Base-by-base conservation (phyloP, 2,329 filamentous ascomycete genomes). In the Tolypocladium endophyticum region DNA sequence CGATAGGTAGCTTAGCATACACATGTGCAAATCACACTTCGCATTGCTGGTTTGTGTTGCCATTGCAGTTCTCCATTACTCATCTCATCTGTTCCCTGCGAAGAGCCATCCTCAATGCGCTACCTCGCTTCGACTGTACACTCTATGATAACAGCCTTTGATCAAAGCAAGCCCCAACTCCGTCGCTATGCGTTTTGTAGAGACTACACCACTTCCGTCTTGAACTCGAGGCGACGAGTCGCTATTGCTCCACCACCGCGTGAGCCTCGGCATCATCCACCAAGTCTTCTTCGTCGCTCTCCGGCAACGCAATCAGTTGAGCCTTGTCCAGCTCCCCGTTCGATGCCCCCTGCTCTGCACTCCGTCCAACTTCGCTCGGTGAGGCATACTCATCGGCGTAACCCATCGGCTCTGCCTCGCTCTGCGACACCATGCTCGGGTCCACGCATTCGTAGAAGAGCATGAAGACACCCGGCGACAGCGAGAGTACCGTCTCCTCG, bases 371-470 rank as follows among this genome's bases (percentile, higher is more conserved):
- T 3, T 54, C 30, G 30, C 20, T 54, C 11, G 20, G 30, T 7
- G 14, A 54, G 11, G 50, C 30, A 36, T 9, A 3, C 30, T 35
- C 30, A 11, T 61, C 58, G 16, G 60, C 64, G 41, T 69, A 64
- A 52, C 66, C 60, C 61, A 65, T 65, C 20, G 61, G 62, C 28
- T 58, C 62, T 20, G 65, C 64, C 35, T 73, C 70, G 30, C 71
- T 66, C 30, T 71, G 67, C 12, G 79, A 70, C 25, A 87, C 70
- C 35, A 77, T 76, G 43, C 71, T 75, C 0, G 79, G 72, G 60
- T 88, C 85, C 30, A 88, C 76, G 55, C 83, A 84, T 70, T 99
- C 93, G 71, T 97, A 99, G 72, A 97, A 97, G 1, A 97, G 81
- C 93, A 99, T 97, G 70, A 97, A 97, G 0, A 92, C 93, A 1